Evolutionary conservation across 2,329 filamentous ascomycete genomes (phyloP).

Genomic region (Phaeomoniella chlamydospora): DNA sequence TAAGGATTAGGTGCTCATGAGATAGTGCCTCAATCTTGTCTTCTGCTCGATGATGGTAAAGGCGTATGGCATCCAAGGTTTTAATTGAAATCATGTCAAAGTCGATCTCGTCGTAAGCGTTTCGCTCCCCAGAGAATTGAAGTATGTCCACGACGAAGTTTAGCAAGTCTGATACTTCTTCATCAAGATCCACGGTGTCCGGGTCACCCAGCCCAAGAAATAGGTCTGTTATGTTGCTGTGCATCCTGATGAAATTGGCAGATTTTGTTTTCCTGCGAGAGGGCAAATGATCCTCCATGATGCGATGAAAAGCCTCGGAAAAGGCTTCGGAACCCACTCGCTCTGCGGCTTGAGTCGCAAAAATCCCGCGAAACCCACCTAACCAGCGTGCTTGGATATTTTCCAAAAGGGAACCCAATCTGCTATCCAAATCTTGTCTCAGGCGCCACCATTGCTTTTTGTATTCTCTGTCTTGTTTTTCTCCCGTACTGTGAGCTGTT

Average conservation of each 20-base stretch:
- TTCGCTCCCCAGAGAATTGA: conserved; percentile 90
- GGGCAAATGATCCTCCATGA: conserved; percentile 72
- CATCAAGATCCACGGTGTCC: conserved; percentile 63
- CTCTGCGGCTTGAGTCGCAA: conserved; percentile 56
- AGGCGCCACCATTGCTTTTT: conserved; percentile 83
- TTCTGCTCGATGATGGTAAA: conserved; percentile 49
- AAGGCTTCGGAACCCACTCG: conserved; percentile 58
- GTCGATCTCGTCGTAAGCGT: conserved; percentile 95
- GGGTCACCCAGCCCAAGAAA: conserved; percentile 74
- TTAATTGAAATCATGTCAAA: conserved; percentile 86
- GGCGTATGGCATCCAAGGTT: conserved; percentile 66
- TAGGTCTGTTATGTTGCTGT: conserved; percentile 64
- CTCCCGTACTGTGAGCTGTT: conserved; percentile 60
- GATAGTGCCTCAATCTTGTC: conserved; percentile 15
- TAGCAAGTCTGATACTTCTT: conserved; percentile 77
- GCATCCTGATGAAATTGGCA: conserved; percentile 37
- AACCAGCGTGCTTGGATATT: conserved; percentile 92
- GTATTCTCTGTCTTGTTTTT: conserved; percentile 44
- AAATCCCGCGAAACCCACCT: conserved; percentile 87
- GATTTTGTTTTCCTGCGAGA: conserved; percentile 51
- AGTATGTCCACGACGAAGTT: conserved; percentile 95
- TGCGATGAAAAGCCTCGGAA: conserved; percentile 59
- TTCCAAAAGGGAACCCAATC: conserved; percentile 61
- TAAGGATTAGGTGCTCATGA: conserved; percentile 59
- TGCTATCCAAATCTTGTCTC: conserved; percentile 62